A percentile compares a stretch with the other conserved stretches of the same genome.
phyloP scores from a whole-genome alignment of 2,329 filamentous ascomycete genomes.

The Aureobasidium sp. region DNA sequence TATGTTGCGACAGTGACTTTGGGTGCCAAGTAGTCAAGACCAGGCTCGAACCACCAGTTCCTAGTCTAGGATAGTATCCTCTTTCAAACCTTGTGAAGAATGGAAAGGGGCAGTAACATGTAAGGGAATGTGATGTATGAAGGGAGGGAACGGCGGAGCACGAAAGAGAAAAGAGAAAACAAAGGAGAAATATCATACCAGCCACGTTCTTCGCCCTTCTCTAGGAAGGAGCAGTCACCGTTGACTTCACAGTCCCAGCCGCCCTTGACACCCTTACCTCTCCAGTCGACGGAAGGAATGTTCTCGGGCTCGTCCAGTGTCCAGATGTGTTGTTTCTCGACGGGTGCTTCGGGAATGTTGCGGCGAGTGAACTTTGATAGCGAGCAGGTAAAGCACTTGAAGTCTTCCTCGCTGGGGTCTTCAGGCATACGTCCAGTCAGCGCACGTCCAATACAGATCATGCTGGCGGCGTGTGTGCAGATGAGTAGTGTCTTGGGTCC shows the following conservation, averaged over 20 bases:
- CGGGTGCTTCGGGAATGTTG: constrained; percentile 5
- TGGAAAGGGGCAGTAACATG: not conserved
- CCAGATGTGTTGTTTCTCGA: constrained; percentile 21
- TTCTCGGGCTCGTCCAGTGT: constrained; percentile 23
- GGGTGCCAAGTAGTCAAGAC: constrained; percentile 6
- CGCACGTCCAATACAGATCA: constrained; percentile 77
- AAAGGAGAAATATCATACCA: constrained; percentile 51
- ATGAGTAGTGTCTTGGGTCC: constrained; percentile 61
- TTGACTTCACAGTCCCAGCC: constrained; percentile 75
- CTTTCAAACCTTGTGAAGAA: not conserved
- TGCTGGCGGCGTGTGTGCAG: constrained; percentile 79
- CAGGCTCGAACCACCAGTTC: constrained; percentile 8
- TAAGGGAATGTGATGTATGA: not conserved
- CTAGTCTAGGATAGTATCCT: constrained; percentile 11
- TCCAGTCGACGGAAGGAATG: constrained; percentile 45
- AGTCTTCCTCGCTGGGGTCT: constrained; percentile 66
- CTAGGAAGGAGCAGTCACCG: constrained; percentile 77
- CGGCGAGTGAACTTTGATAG: constrained; percentile 58
- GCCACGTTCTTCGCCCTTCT: constrained; percentile 72
- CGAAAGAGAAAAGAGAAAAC: constrained; percentile 15
- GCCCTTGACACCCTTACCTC: constrained; percentile 56
- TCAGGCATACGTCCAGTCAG: constrained; percentile 71
- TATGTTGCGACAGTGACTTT: not conserved
- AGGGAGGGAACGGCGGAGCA: not conserved
- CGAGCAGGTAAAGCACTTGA: constrained; percentile 74